Conservation (phyloP, 1,139 yeast species). For the Candida sp. region DNA sequence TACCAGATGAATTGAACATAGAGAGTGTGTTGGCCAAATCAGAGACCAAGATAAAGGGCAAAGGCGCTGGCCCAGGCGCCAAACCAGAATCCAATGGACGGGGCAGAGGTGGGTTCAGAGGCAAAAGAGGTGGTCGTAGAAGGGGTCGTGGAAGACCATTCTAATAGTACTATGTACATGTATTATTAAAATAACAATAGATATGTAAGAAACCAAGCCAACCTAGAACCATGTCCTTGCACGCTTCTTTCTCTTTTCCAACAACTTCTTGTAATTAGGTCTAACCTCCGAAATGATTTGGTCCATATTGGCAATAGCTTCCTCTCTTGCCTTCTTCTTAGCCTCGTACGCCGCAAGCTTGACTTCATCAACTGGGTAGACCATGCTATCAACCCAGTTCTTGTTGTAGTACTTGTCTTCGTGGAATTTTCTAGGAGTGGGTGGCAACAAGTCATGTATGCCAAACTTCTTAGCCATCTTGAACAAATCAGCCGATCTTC, state of each 20-base stretch:
- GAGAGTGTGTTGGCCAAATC: constrained; percentile 68
- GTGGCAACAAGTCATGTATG: constrained; percentile 78
- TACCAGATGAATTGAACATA: constrained; percentile 88
- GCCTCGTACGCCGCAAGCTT: constrained; percentile 74
- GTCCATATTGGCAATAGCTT: constrained; percentile 78
- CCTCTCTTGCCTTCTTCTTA: constrained; percentile 62
- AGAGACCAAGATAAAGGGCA: constrained; percentile 39
- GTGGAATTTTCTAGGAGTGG: constrained; percentile 74
- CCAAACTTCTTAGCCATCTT: constrained; percentile 87
- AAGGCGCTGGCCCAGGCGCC: constrained; percentile 46
- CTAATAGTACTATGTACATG: constrained; percentile 3
- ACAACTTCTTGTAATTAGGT: constrained; percentile 62
- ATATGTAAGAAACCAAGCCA: background rate
- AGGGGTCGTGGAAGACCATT: constrained; percentile 9
- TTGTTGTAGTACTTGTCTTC: constrained; percentile 76
- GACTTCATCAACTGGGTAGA: constrained; percentile 79
- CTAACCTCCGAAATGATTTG: constrained; percentile 67
- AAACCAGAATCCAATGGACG: constrained; percentile 19
- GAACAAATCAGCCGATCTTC: constrained; percentile 86
- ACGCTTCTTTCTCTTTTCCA: constrained; percentile 55
- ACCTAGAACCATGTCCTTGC: constrained; percentile 28
- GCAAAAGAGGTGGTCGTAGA: constrained; percentile 18
- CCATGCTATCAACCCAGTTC: constrained; percentile 78
- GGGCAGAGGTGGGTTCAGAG: constrained; percentile 23
- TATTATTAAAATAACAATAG: background rate